These are phyloP conservation scores for Pythium grandisporangium DNA, from an alignment of 352 stramenopile species.

Conservation along the genomic window DNA sequence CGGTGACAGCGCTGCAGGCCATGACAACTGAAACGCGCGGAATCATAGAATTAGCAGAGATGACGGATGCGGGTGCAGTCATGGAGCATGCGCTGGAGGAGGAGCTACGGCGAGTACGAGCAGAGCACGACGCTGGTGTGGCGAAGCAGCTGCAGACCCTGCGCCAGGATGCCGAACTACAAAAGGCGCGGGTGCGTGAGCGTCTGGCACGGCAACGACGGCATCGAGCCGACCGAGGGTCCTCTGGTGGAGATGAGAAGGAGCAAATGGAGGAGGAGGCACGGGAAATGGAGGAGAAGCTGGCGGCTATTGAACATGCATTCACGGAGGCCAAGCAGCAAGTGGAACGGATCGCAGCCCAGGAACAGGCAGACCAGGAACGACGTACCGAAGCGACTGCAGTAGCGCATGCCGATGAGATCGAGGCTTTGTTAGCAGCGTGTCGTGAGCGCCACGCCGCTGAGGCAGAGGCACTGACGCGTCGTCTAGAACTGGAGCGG, in stretches of 20 bases:
- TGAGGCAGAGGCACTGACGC: background rate
- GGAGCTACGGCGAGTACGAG: slow-evolving; percentile 1
- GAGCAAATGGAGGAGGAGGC: slow-evolving; percentile 25
- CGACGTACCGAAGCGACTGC: too few relatives aligned
- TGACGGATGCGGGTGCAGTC: slow-evolving; percentile 1
- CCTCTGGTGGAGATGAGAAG: slow-evolving; percentile 4
- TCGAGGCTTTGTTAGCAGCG: background rate
- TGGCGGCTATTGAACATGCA: slow-evolving; percentile 1
- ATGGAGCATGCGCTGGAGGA: slow-evolving; percentile 5
- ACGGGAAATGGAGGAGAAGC: slow-evolving; percentile 5
- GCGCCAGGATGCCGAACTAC: slow-evolving; percentile 5
- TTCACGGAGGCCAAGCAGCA: background rate
- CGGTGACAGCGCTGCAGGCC: too few relatives aligned
- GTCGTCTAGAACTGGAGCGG: background rate
- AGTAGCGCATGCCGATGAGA: slow-evolving; percentile 1
- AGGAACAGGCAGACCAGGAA: too few relatives aligned
- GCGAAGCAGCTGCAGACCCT: background rate
- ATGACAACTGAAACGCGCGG: too few relatives aligned
- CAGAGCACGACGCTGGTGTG: slow-evolving; percentile 1
- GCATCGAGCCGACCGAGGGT: background rate
- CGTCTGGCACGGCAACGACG: background rate
- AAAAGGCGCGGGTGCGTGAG: slow-evolving; percentile 1
- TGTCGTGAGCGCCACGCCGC: slow-evolving; percentile 3
- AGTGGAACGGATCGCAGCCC: background rate
- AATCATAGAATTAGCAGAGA: background rate